A percentile compares a stretch with the other conserved stretches of the same genome.
phyloP scores from a whole-genome alignment of 2,329 filamentous ascomycete species.

The Phaeoacremonium minimum region DNA sequence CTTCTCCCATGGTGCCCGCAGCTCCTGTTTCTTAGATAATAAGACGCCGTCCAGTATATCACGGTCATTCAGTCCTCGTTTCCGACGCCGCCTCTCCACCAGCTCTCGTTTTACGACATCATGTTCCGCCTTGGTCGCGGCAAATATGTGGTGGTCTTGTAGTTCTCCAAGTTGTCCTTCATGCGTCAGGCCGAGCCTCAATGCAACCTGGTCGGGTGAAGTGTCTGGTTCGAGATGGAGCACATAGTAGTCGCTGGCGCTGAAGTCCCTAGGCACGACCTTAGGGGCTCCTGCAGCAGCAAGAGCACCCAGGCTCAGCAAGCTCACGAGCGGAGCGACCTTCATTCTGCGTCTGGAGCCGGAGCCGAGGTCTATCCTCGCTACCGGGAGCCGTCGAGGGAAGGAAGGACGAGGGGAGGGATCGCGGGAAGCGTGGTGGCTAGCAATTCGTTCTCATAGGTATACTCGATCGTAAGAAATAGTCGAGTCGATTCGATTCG shows the following conservation, averaged over 20 bases:
- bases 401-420: slow-evolving; percentile 1
- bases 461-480: too few relatives aligned
- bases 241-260: slow-evolving; percentile 90
- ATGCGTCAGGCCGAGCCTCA: slow-evolving; percentile 69
- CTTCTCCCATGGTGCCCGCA: slow-evolving; percentile 50
- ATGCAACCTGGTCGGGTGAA: slow-evolving; percentile 66
- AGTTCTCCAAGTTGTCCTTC: slow-evolving; percentile 79
- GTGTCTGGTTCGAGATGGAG: slow-evolving; percentile 69
- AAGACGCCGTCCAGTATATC: slow-evolving; percentile 70
- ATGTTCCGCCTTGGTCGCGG: slow-evolving; percentile 56
- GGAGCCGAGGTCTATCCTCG: background rate
- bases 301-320: slow-evolving; percentile 50
- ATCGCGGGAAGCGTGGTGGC: background rate
- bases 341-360: slow-evolving; percentile 38
- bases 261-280: slow-evolving; percentile 64
- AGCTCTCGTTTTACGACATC: slow-evolving; percentile 55
- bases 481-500: too few relatives aligned
- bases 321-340: slow-evolving; percentile 33
- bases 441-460: background rate
- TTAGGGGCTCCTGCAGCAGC: slow-evolving; percentile 39
- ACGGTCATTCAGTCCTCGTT: slow-evolving; percentile 45
- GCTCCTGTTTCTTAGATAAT: slow-evolving; percentile 70
- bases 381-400: background rate
- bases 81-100: slow-evolving; percentile 53
- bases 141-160: slow-evolving; percentile 80